Evolutionary conservation across 1,284 basidiomycete genomes (phyloP).

Genomic region (Pseudomicrostroma phylloplanum): DNA sequence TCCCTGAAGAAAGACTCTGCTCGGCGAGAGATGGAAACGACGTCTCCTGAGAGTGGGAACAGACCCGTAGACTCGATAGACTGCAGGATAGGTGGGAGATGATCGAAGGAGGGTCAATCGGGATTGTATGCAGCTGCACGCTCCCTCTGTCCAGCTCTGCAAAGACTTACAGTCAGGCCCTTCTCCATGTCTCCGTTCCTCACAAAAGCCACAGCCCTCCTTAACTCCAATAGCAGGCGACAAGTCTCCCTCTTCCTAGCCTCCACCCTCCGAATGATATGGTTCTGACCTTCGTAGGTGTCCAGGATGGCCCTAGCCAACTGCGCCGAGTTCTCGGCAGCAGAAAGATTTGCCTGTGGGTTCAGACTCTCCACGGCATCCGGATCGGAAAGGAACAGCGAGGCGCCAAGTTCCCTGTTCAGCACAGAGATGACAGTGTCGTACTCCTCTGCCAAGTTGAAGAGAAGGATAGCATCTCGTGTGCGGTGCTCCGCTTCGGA

Average conservation of each 20-base stretch:
- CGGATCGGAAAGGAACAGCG: constrained; percentile 29
- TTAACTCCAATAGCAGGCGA: constrained; percentile 66
- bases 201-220: constrained; percentile 74
- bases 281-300: constrained; percentile 66
- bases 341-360: constrained; percentile 55
- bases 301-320: constrained; percentile 76
- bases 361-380: constrained; percentile 11
- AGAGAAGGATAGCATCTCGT: constrained; percentile 86
- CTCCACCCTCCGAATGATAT: constrained; percentile 57
- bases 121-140: too few relatives aligned
- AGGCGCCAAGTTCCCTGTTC: constrained; percentile 77
- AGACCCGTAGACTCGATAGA: constrained; percentile 2
- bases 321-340: constrained; percentile 65
- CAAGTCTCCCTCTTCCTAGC: constrained; percentile 66
- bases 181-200: constrained; percentile 66
- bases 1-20: constrained; percentile 80
- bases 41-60: constrained; percentile 55
- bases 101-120: not conserved
- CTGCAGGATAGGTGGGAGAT: not conserved
- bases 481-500: constrained; percentile 65
- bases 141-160: too few relatives aligned
- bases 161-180: constrained; percentile 66
- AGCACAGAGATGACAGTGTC: constrained; percentile 80
- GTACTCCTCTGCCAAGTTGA: constrained; percentile 89
- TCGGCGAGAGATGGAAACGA: constrained; percentile 74